Conservation (phyloP, 139 green algal genomes). For the Nannochloris sp. region DNA sequence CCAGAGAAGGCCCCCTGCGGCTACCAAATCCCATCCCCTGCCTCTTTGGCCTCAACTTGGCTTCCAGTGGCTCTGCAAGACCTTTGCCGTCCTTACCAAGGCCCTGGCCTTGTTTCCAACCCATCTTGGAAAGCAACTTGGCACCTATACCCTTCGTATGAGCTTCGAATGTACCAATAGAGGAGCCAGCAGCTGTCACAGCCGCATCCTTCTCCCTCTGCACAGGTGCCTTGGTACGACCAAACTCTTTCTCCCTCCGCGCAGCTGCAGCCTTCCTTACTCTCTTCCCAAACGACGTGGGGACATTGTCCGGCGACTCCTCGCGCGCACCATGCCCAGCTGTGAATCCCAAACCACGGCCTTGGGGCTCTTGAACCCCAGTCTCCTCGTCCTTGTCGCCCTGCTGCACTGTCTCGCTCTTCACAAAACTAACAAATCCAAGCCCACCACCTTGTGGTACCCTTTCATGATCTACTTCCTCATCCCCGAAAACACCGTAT, state of each 20-base stretch:
- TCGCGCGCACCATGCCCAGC: constrained; percentile 20
- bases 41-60: constrained; percentile 78
- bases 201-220: constrained; percentile 22
- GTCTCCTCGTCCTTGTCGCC: neutral
- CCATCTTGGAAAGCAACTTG: constrained; percentile 95
- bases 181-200: neutral
- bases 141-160: constrained; percentile 89
- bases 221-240: constrained; percentile 7
- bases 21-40: constrained; percentile 89
- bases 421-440: neutral
- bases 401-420: neutral
- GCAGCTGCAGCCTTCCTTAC: constrained; percentile 37
- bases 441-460: neutral
- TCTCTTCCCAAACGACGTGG: constrained; percentile 63
- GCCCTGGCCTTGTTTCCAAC: constrained; percentile 68
- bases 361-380: neutral
- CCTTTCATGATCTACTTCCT: constrained; percentile 1
- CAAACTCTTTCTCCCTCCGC: neutral
- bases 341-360: neutral
- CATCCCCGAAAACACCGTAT: neutral
- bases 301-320: constrained; percentile 49
- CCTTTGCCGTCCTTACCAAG: constrained; percentile 50
- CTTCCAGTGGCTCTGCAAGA: constrained; percentile 79
- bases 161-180: constrained; percentile 75
- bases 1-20: constrained; percentile 42